A percentile compares a stretch with the other conserved stretches of the same genome.
phyloP scores from a whole-genome alignment of 2,329 filamentous ascomycete genomes.

The Phialophora verrucosa region DNA sequence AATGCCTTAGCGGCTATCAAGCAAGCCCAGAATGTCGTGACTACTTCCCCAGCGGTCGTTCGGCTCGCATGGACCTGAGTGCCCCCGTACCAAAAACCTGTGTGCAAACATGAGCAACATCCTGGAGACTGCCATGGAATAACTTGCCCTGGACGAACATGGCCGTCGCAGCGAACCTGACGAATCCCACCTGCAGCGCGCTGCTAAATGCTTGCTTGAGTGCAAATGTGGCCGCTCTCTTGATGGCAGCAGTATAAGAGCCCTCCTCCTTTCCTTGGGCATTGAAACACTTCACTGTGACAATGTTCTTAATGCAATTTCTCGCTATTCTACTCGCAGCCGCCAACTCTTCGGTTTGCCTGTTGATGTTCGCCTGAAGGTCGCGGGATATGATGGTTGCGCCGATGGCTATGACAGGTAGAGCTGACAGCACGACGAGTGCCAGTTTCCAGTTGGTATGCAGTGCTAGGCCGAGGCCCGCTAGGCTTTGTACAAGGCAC shows the following conservation, averaged over 20 bases:
- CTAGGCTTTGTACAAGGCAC: constrained; percentile 67
- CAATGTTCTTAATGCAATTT: constrained; percentile 74
- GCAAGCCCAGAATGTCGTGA: constrained; percentile 86
- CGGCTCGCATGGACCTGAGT: constrained; percentile 67
- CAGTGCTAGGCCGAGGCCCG: constrained; percentile 73
- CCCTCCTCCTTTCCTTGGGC: constrained; percentile 71
- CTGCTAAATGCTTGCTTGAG: constrained; percentile 70
- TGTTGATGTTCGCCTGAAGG: constrained; percentile 69
- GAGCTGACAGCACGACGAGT: constrained; percentile 73
- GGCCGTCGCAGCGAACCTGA: constrained; percentile 73
- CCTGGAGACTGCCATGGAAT: constrained; percentile 1
- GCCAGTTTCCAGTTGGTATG: constrained; percentile 84
- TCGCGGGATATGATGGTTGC: constrained; percentile 65
- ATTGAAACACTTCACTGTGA: constrained; percentile 86
- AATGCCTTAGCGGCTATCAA: constrained; percentile 77
- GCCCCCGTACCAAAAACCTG: constrained; percentile 85
- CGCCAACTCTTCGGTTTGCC: constrained; percentile 71
- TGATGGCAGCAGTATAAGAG: constrained; percentile 66
- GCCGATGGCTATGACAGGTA: constrained; percentile 69
- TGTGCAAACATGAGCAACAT: constrained; percentile 5
- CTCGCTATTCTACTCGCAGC: constrained; percentile 73
- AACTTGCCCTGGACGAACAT: constrained; percentile 72
- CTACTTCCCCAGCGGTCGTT: constrained; percentile 67
- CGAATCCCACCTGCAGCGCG: constrained; percentile 73
- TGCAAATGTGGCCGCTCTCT: constrained; percentile 67